These are phyloP conservation scores for Apostasia ramifera DNA, from an alignment of 106 monocot genomes.

Conservation along the genomic window DNA sequence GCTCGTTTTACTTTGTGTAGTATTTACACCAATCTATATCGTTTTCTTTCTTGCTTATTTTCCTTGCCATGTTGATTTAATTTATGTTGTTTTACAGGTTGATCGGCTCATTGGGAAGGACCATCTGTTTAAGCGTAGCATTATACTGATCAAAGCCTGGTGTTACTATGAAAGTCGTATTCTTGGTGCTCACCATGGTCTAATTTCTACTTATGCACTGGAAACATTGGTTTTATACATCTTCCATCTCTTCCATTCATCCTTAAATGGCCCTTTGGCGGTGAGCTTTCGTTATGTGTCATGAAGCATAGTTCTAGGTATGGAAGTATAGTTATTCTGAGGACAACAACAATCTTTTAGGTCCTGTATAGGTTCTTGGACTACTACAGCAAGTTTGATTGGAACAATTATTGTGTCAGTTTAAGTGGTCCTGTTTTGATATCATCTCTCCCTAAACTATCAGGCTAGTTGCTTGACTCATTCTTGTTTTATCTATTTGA, in stretches of 20 bases:
- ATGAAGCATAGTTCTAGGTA: background rate
- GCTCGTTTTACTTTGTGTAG: too few species aligned
- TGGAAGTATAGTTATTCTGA: background rate
- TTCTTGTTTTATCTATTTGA: background rate
- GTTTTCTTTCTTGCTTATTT: too few species aligned
- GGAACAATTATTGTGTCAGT: conserved; percentile 75
- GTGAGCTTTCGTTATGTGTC: conserved; percentile 27
- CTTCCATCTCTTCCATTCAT: conserved; percentile 75
- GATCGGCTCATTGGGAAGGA: conserved; percentile 65
- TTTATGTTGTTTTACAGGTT: conserved; percentile 27
- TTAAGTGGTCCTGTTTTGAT: conserved; percentile 58
- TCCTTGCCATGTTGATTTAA: too few species aligned
- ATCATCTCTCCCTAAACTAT: conserved; percentile 56
- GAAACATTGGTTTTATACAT: conserved; percentile 86
- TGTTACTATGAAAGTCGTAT: conserved; percentile 98
- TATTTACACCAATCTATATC: too few species aligned
- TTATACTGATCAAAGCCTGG: conserved; percentile 95
- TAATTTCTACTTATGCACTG: conserved; percentile 94
- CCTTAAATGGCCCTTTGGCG: conserved; percentile 65
- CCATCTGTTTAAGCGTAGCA: conserved; percentile 84
- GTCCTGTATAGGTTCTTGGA: conserved; percentile 88
- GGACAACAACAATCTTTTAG: conserved; percentile 25
- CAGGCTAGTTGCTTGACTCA: conserved; percentile 25
- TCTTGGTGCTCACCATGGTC: conserved; percentile 89
- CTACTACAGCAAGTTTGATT: conserved; percentile 81